phyloP scores from a whole-genome alignment of 768 basidiomycete genomes.

The Psilocybe tampanensis region DNA sequence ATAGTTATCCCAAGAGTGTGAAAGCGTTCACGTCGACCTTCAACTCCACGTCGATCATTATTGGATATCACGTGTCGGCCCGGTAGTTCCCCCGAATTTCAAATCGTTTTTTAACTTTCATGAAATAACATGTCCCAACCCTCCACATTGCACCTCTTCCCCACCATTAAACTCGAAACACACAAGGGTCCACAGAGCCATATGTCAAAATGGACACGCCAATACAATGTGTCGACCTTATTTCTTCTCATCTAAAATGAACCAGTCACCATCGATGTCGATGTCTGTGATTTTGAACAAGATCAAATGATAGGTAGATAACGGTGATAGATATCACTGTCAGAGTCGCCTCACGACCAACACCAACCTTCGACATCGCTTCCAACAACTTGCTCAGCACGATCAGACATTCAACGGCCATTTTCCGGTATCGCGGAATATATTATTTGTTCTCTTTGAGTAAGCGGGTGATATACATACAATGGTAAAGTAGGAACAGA shows the following conservation, averaged over 20 bases:
- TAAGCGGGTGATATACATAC: constrained; percentile 25
- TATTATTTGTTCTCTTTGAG: constrained; percentile 19
- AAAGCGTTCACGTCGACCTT: neutral
- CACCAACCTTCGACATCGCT: neutral
- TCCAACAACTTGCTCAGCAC: neutral
- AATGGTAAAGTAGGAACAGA: constrained; percentile 21
- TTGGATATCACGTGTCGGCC: constrained; percentile 1
- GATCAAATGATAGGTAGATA: neutral
- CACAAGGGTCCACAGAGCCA: neutral
- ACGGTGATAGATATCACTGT: neutral
- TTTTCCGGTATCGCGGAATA: constrained; percentile 8
- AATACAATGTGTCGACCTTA: neutral
- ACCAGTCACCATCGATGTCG: too few species aligned
- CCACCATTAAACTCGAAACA: too few species aligned
- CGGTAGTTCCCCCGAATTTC: neutral
- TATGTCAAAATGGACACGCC: neutral
- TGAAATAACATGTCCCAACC: too few species aligned
- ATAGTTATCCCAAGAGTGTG: neutral
- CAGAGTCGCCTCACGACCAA: neutral
- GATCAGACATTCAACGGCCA: neutral
- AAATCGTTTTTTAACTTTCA: neutral
- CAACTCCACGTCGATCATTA: constrained; percentile 1
- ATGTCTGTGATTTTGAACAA: neutral
- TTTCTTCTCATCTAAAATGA: neutral
- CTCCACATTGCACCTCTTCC: too few species aligned